Base-by-base conservation (phyloP, 73 alveolate genomes). In the Tetrahymena malaccensis region DNA sequence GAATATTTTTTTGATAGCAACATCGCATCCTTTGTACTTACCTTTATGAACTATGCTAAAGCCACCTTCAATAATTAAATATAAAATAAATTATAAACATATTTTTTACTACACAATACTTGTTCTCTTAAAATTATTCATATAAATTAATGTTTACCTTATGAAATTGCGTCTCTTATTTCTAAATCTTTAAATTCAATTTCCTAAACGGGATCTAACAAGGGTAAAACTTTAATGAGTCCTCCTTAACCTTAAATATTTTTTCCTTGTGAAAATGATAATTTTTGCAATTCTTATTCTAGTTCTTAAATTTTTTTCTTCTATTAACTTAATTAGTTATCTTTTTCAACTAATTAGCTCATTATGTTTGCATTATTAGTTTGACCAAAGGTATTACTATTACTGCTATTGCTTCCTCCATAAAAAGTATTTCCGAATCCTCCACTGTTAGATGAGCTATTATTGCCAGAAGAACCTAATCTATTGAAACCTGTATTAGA, bases 31-130 rank as follows among this genome's bases (percentile, higher is more conserved):
- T 57, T 98, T 96, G 96, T 98, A 97, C 38, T 94, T 96, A 17
- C 99, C 99, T 93, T 97, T 98, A 93, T 96, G 99, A 93, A 99
- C 99, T 93, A 98, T 99, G 85, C 99, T 96, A 96, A 99, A 99
- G 10, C 99, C 99, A 25, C 99, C 99, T 96, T 27, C 25, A 70
- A 70, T 98, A 98, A 19, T 99, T 98, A 89, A 99, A 98, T 93
- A 98, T n/a, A 43, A 98, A 99, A 35, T 98, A 99, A 34, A 98
- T 94, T 35, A 97, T 98, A 57, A 98, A 95, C 43, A 98, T 99
- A 85, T 97, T 96, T 40, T 95, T 96, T 50, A 96, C 97, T 93
- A 98, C 98, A 94, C 97, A 98, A 89, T 97, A 94, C 0, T 96
- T 98, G 44, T 96, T 98, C 34, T 96, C 38, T 96, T 96, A 31